Evolutionary conservation across 306 rosid species (phyloP).

Genomic region (Purshia tridentata): DNA sequence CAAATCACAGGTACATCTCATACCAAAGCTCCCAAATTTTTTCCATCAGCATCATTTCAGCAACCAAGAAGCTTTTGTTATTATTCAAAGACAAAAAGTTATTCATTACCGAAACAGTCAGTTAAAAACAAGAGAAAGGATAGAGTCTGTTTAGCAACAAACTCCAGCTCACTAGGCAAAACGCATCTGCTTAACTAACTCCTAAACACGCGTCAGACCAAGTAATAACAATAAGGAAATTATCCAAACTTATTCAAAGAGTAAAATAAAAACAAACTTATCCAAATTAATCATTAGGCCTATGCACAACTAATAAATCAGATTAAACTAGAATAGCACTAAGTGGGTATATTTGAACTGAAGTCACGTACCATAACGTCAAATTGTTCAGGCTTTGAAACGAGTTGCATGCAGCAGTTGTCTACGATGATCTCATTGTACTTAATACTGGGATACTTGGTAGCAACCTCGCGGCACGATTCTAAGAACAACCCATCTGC

Average conservation of each 20-base stretch:
- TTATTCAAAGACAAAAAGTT: background rate
- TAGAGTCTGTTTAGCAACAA: background rate
- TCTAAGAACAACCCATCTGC: constrained; percentile 92
- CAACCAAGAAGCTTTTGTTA: background rate
- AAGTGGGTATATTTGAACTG: background rate
- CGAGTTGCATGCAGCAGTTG: constrained; percentile 96
- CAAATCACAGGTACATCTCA: background rate
- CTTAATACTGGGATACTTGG: constrained; percentile 56
- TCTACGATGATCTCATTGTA: constrained; percentile 73
- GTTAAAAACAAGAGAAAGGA: background rate
- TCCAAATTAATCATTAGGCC: too few species aligned
- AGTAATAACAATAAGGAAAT: background rate
- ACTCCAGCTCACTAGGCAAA: background rate
- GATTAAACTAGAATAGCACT: background rate
- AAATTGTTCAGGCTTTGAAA: constrained; percentile 85
- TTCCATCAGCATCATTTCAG: background rate
- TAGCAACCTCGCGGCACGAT: constrained; percentile 79
- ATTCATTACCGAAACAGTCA: background rate
- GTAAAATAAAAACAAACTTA: background rate
- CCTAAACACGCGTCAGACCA: background rate
- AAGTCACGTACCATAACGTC: constrained; percentile 75
- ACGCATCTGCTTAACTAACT: background rate
- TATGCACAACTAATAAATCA: background rate
- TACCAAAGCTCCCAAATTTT: background rate
- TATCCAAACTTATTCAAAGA: background rate